Evolutionary conservation across 2,329 filamentous ascomycete species (phyloP).

Genomic region (Aureobasidium pullulans): DNA sequence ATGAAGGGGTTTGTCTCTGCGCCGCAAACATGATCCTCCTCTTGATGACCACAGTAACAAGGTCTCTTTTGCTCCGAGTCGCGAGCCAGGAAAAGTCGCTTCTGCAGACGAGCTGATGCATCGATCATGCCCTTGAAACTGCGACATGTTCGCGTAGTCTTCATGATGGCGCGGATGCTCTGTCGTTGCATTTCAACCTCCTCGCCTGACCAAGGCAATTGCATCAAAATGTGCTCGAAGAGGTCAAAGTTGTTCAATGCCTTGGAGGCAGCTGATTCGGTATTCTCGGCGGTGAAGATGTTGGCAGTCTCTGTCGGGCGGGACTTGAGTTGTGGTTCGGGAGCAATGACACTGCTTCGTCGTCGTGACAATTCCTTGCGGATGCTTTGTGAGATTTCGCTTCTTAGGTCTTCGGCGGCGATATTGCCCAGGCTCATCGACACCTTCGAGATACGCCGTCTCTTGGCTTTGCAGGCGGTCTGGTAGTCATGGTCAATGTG

Average conservation of each 20-base stretch:
- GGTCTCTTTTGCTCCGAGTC: slow-evolving; percentile 7
- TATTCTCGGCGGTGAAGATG: background rate
- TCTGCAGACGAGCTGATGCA: slow-evolving; percentile 8
- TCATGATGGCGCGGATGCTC: slow-evolving; percentile 10
- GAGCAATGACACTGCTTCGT: slow-evolving; percentile 9
- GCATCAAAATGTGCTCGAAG: slow-evolving; percentile 3
- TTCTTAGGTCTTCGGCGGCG: background rate
- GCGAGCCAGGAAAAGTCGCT: slow-evolving; percentile 7
- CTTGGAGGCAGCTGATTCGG: background rate
- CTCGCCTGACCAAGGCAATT: slow-evolving; percentile 5
- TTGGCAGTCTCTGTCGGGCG: slow-evolving; percentile 1
- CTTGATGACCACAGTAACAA: slow-evolving; percentile 1
- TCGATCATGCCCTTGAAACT: slow-evolving; percentile 14
- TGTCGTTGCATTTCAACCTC: background rate
- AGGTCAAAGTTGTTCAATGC: slow-evolving; percentile 8
- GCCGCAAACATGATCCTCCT: background rate
- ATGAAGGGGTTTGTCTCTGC: slow-evolving; percentile 10
- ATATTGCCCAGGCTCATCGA: slow-evolving; percentile 5
- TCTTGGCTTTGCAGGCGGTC: background rate
- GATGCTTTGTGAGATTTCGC: slow-evolving; percentile 10
- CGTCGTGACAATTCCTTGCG: slow-evolving; percentile 6
- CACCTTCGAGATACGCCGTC: slow-evolving; percentile 10
- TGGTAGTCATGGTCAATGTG: slow-evolving; percentile 6
- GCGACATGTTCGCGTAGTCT: slow-evolving; percentile 1
- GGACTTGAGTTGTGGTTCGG: background rate